A percentile compares a stretch with the other conserved stretches of the same genome.
These are phyloP conservation scores for Rosa chinensis DNA, from an alignment of 306 rosid species.

Conservation along the genomic window DNA sequence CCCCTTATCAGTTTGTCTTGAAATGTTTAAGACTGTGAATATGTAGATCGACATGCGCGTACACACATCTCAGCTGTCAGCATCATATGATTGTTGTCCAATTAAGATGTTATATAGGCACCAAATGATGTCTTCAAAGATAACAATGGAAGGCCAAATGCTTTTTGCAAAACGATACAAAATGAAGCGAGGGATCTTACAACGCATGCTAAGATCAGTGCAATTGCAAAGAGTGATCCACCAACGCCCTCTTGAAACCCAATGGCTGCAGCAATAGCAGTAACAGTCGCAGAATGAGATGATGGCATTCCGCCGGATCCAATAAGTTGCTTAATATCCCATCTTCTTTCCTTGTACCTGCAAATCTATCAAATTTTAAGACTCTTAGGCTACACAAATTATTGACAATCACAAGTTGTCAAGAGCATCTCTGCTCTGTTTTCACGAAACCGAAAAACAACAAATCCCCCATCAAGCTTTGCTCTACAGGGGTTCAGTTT, in stretches of 20 bases:
- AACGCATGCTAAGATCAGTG: conserved; percentile 77
- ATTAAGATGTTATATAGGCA: neutral
- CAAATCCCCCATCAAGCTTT: neutral
- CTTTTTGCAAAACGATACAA: neutral
- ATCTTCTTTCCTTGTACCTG: conserved; percentile 88
- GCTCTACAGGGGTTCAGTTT: neutral
- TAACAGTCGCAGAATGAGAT: conserved; percentile 93
- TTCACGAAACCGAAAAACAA: conserved; percentile 4
- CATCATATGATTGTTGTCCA: neutral
- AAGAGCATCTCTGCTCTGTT: neutral
- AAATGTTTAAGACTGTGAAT: neutral
- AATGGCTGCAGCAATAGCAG: conserved; percentile 82
- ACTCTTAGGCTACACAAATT: conserved; percentile 32
- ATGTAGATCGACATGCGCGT: neutral
- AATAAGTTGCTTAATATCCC: conserved; percentile 83
- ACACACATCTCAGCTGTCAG: conserved; percentile 8
- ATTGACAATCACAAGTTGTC: neutral
- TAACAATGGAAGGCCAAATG: neutral
- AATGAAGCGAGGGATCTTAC: conserved; percentile 43
- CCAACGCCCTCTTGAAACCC: conserved; percentile 94
- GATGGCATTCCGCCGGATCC: conserved; percentile 99
- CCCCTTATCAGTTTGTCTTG: neutral
- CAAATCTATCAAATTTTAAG: conserved; percentile 41
- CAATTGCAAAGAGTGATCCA: conserved; percentile 74
- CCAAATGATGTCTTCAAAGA: too few relatives aligned